Evolutionary conservation across 2,329 filamentous ascomycete species (phyloP).

Genomic region (Colletotrichum karsti): DNA sequence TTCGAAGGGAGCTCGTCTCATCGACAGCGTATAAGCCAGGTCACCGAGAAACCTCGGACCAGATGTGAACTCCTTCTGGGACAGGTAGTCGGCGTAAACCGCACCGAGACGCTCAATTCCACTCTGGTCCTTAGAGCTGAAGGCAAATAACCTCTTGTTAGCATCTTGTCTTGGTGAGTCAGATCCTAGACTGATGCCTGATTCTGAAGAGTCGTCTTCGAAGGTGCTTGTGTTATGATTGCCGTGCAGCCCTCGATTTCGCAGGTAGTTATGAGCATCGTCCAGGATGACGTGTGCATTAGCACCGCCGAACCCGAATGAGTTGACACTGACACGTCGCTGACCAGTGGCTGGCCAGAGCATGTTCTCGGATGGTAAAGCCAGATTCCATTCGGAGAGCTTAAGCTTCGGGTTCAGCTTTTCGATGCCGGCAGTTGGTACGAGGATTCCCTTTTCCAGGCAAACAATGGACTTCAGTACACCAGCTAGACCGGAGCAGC

Average conservation of each 20-base stretch:
- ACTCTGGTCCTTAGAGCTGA: slow-evolving; percentile 2
- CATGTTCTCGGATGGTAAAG: slow-evolving; percentile 38
- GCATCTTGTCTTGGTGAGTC: neutral
- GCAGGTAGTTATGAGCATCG: slow-evolving; percentile 32
- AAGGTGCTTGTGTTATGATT: neutral
- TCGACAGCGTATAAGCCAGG: neutral
- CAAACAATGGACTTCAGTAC: slow-evolving; percentile 53
- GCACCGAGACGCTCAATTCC: neutral
- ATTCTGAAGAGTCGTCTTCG: slow-evolving; percentile 5
- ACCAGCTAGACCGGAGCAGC: slow-evolving; percentile 48
- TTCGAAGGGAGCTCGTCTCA: neutral
- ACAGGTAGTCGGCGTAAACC: neutral
- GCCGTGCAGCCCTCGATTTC: neutral
- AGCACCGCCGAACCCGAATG: slow-evolving; percentile 21
- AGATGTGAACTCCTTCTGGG: neutral
- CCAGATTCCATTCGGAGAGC: slow-evolving; percentile 30
- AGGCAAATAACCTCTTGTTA: neutral
- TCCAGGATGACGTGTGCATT: slow-evolving; percentile 35
- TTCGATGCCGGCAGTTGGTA: slow-evolving; percentile 59
- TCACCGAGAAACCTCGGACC: neutral
- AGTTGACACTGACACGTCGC: slow-evolving; percentile 51
- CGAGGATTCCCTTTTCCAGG: slow-evolving; percentile 52
- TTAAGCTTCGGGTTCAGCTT: slow-evolving; percentile 52
- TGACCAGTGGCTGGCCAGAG: slow-evolving; percentile 43
- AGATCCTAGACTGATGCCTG: neutral